phyloP scores from a whole-genome alignment of 345 rosid genomes.

The Turritis glabra region DNA sequence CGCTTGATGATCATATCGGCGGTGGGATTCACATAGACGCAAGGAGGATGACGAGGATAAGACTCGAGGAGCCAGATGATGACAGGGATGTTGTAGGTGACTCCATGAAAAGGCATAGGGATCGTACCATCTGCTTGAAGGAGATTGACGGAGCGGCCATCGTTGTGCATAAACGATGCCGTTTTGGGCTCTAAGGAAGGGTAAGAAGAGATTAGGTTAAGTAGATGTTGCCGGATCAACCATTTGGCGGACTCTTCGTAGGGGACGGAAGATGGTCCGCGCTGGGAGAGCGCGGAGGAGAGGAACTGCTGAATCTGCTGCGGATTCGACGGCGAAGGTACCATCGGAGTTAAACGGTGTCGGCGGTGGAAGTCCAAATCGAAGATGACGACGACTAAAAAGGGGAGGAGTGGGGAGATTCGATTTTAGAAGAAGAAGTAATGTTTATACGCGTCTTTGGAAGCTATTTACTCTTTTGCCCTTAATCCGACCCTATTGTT shows the following conservation, averaged over 20 bases:
- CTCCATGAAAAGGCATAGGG: slow-evolving; percentile 82
- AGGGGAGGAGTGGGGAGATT: slow-evolving; percentile 4
- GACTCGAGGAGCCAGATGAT: slow-evolving; percentile 93
- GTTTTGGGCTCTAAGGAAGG: slow-evolving; percentile 91
- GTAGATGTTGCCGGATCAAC: slow-evolving; percentile 91
- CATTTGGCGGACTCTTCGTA: slow-evolving; percentile 86
- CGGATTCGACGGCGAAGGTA: slow-evolving; percentile 44
- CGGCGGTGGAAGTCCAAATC: slow-evolving; percentile 16
- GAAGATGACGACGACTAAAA: slow-evolving; percentile 19
- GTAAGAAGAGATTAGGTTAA: slow-evolving; percentile 55
- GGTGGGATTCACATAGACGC: slow-evolving; percentile 92
- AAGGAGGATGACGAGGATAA: slow-evolving; percentile 90
- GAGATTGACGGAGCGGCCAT: slow-evolving; percentile 90
- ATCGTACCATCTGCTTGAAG: slow-evolving; percentile 94
- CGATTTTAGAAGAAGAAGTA: neutral
- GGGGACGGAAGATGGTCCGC: slow-evolving; percentile 85
- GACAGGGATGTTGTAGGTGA: slow-evolving; percentile 92
- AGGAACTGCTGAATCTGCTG: slow-evolving; percentile 83
- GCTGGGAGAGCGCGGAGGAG: slow-evolving; percentile 81
- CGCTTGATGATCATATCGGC: slow-evolving; percentile 96
- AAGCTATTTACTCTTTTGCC: slow-evolving; percentile 1
- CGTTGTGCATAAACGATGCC: slow-evolving; percentile 95
- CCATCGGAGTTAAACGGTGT: slow-evolving; percentile 37
- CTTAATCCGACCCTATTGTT: neutral
- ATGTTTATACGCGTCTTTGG: neutral